Evolutionary conservation across 192 early-diverging fungal species (phyloP), one percentile per base, ranked within the genome.

Genomic region (Umbelopsis isabellina): DNA sequence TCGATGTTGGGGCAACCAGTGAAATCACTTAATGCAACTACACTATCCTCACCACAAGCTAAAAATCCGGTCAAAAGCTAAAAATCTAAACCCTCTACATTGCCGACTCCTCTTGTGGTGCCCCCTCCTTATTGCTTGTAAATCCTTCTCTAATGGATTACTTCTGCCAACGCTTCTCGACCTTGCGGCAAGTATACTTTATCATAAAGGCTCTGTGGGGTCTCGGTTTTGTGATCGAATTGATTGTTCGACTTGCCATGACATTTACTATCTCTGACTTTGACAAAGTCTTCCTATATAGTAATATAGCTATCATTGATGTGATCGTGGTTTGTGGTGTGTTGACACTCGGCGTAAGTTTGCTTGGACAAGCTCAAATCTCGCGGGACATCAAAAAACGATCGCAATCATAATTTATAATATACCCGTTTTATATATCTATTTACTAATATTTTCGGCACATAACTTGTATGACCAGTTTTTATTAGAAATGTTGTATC

Each of bases 191-290:
- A 4, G 35, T 65, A 4, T 65, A 33, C 33, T 30, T 37, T 33
- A n/a, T 46, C 4, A 65, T 65, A 23, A 65, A 35, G 0, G 23
- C 33, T 21, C 10, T 65, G 13, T 65, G 64, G 64, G 33, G 64
- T 4, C 3, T 65, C 3, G 64, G 64, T 33, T 65, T 65, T 37
- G 10, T 65, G 64, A 65, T 65, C 33, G 33, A 65, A 33, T 33
- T 65, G 16, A 33, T 18, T 22, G 33, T 65, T 33, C 64, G 64
- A 9, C 64, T 65, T 6, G 16, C 5, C 30, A 23, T 65, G 35
- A 65, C 44, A n/a, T 65, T 65, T 33, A 44, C 44, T 4, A 44
- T 65, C 12, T 44, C 33, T 20, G 64, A 44, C 5, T 46, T 65
- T 16, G 44, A 65, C 20, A 23, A 33, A 15, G 33, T 65, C 30